Evolutionary conservation across 768 basidiomycete genomes (phyloP).

Genomic region (Boletus tomentosulus): DNA sequence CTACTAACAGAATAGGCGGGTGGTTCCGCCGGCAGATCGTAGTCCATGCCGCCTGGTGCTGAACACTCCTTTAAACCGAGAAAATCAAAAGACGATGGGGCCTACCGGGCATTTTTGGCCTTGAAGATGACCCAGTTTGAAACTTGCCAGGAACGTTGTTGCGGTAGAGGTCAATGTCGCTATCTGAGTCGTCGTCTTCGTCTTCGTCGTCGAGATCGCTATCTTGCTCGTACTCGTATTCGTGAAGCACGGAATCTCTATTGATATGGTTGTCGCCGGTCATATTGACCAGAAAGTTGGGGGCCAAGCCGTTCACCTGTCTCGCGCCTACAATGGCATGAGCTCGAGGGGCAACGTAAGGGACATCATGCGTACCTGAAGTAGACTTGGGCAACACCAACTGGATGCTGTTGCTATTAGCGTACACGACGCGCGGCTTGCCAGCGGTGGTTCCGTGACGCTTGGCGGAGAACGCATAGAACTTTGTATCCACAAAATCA

Average conservation of each 20-base stretch:
- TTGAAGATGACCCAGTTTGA: constrained; percentile 1
- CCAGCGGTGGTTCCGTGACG: constrained; percentile 8
- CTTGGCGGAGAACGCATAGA: constrained; percentile 25
- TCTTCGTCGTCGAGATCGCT: constrained; percentile 29
- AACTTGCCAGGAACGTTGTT: background rate
- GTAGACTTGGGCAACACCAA: constrained; percentile 16
- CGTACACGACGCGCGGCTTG: constrained; percentile 25
- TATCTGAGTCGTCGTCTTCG: background rate
- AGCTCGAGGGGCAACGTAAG: background rate
- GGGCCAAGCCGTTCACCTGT: background rate
- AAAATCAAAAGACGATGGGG: background rate
- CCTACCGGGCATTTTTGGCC: constrained; percentile 7
- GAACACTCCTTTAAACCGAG: background rate
- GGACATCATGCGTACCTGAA: background rate
- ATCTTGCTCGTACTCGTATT: constrained; percentile 27
- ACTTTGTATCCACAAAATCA: constrained; percentile 28
- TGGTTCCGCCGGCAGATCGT: background rate
- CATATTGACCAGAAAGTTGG: constrained; percentile 21
- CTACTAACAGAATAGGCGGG: constrained; percentile 21
- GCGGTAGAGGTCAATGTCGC: too few species aligned
- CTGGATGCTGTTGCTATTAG: constrained; percentile 15
- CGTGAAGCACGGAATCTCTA: constrained; percentile 19
- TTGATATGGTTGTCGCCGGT: constrained; percentile 18
- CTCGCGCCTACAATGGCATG: constrained; percentile 6
- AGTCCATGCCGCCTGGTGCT: background rate